Conservation (phyloP, 2,329 filamentous ascomycete species). For the Penicillium sp. region DNA sequence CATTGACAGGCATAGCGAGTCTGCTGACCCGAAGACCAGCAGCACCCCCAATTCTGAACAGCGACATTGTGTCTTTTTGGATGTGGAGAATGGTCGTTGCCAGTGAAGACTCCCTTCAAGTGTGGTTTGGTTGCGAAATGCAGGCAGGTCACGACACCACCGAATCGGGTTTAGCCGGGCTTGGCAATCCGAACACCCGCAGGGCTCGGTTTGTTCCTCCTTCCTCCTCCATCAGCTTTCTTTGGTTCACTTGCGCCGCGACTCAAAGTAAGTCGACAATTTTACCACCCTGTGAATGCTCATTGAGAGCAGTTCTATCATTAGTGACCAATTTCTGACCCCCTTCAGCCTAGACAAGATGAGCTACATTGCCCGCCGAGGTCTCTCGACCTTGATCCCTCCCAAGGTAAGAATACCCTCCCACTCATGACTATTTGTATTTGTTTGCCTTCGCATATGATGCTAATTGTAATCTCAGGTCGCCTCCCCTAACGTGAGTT, state of each 20-base stretch:
- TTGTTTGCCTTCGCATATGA: constrained; percentile 17
- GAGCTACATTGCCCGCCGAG: constrained; percentile 88
- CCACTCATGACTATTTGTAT: constrained; percentile 13
- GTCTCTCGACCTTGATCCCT: constrained; percentile 96
- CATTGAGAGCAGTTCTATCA: not conserved
- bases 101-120: constrained; percentile 33
- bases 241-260: constrained; percentile 33
- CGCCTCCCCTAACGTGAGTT: constrained; percentile 42
- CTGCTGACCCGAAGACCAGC: constrained; percentile 36
- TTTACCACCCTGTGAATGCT: not conserved
- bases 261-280: constrained; percentile 32
- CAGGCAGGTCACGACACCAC: constrained; percentile 33
- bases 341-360: constrained; percentile 59
- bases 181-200: constrained; percentile 39
- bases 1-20: constrained; percentile 34
- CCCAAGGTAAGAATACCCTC: constrained; percentile 72
- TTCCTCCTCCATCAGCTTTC: constrained; percentile 36
- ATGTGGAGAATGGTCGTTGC: constrained; percentile 21
- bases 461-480: constrained; percentile 44
- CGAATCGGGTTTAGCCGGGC: constrained; percentile 37
- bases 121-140: constrained; percentile 35
- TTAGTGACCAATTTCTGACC: constrained; percentile 28
- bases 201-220: constrained; percentile 30
- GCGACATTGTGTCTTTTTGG: constrained; percentile 57
- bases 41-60: constrained; percentile 57